Conservation (phyloP, 192 early-diverging fungal genomes). For the Entomortierella lignicola region DNA sequence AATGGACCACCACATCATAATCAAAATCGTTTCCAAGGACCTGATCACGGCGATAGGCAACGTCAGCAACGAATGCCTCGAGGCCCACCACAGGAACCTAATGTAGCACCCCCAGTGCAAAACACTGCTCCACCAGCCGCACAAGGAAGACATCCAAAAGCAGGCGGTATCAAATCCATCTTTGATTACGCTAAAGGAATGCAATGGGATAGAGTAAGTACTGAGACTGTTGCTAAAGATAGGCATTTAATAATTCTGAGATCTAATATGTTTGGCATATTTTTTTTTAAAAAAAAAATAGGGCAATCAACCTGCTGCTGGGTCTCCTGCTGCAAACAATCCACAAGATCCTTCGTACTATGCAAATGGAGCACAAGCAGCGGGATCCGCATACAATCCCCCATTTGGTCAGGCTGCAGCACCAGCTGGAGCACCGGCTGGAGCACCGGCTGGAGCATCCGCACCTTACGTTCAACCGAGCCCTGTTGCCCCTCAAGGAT, state of each 20-base stretch:
- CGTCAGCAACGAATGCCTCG: slow-evolving; percentile 22
- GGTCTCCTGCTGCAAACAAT: slow-evolving; percentile 12
- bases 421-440: slow-evolving; percentile 4
- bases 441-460: not conserved
- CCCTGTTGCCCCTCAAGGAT: slow-evolving; percentile 9
- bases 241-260: no score
- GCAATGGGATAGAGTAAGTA: slow-evolving; percentile 49
- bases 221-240: no score
- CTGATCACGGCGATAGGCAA: slow-evolving; percentile 21
- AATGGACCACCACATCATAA: slow-evolving; percentile 19
- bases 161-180: slow-evolving; percentile 38
- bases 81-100: slow-evolving; percentile 30
- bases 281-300: not conserved
- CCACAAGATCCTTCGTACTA: slow-evolving; percentile 12
- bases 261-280: no score
- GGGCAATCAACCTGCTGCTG: slow-evolving; percentile 31
- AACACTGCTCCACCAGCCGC: slow-evolving; percentile 15
- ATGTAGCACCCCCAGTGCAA: slow-evolving; percentile 22
- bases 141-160: slow-evolving; percentile 8
- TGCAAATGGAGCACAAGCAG: slow-evolving; percentile 19
- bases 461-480: slow-evolving; percentile 17
- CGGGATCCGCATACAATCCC: slow-evolving; percentile 18
- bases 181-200: slow-evolving; percentile 53
- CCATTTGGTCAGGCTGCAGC: slow-evolving; percentile 22
- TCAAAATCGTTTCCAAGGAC: slow-evolving; percentile 16